Conservation (phyloP, 495 filamentous ascomycete species). For the Aspergillus baeticus region DNA sequence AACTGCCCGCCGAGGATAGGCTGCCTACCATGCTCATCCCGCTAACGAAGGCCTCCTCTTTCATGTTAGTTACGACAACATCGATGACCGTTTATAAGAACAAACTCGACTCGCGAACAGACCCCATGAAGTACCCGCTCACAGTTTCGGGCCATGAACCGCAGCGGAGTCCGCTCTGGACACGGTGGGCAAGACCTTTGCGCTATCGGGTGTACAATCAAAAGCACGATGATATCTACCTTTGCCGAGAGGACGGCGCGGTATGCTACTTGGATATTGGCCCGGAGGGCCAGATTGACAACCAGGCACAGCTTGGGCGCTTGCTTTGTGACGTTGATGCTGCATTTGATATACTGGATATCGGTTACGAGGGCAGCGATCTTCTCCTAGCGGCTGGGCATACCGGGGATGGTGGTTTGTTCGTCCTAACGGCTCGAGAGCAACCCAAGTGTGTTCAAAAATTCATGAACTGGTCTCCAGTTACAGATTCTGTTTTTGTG, state of each 20-base stretch:
- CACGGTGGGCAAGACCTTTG: constrained; percentile 70
- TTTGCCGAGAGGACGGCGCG: constrained; percentile 78
- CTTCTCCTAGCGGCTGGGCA: constrained; percentile 79
- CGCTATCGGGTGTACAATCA: constrained; percentile 57
- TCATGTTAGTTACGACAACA: constrained; percentile 59
- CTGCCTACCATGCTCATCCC: constrained; percentile 69
- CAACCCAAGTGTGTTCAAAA: constrained; percentile 52
- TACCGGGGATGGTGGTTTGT: constrained; percentile 76
- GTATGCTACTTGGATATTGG: constrained; percentile 67
- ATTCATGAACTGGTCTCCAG: constrained; percentile 84
- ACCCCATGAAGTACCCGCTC: constrained; percentile 29
- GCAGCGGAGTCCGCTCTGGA: constrained; percentile 41
- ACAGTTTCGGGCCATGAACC: constrained; percentile 29
- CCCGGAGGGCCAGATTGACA: constrained; percentile 37
- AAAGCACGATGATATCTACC: constrained; percentile 67
- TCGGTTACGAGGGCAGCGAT: constrained; percentile 60
- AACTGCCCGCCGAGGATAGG: constrained; percentile 58
- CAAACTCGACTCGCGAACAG: constrained; percentile 37
- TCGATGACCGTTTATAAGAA: constrained; percentile 61
- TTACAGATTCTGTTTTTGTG: constrained; percentile 65
- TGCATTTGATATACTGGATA: constrained; percentile 46
- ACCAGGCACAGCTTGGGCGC: constrained; percentile 35
- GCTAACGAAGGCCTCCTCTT: constrained; percentile 61
- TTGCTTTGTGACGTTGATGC: constrained; percentile 46
- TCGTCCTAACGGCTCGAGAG: constrained; percentile 58